phyloP scores from a whole-genome alignment of 805 yeast species.

The Isabelozyma heimii region DNA sequence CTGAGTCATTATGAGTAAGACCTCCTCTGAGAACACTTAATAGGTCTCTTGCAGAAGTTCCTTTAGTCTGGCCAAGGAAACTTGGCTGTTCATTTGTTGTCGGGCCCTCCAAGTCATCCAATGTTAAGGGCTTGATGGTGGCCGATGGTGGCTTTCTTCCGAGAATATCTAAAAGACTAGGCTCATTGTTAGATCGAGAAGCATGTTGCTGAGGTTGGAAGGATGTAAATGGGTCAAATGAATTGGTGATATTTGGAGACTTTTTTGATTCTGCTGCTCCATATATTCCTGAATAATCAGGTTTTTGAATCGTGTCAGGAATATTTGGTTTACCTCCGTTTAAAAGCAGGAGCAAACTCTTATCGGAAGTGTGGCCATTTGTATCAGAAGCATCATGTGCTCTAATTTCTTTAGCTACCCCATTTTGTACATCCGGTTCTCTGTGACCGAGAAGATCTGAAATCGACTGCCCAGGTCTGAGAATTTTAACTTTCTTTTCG shows the following conservation, averaged over 20 bases:
- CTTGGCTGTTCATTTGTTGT: not conserved
- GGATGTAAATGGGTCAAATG: not conserved
- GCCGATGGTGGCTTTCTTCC: conserved; percentile 2
- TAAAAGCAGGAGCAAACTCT: conserved; percentile 19
- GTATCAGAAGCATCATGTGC: no score
- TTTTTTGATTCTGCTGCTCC: not conserved
- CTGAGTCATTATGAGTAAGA: not conserved
- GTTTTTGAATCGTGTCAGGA: not conserved
- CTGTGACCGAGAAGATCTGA: not conserved
- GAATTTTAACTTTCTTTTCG: conserved; percentile 17
- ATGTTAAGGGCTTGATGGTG: conserved; percentile 5
- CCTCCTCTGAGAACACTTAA: conserved; percentile 19
- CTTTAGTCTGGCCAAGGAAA: not conserved
- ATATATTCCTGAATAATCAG: conserved; percentile 3
- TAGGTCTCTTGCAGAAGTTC: conserved; percentile 19
- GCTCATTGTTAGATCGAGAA: not conserved
- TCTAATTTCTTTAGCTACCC: no score
- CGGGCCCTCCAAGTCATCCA: conserved; percentile 5
- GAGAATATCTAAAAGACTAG: conserved; percentile 12
- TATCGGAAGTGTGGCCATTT: conserved; percentile 8
- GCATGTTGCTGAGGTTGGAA: not conserved
- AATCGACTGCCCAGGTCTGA: conserved; percentile 27
- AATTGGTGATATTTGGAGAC: not conserved
- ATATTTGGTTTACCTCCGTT: conserved; percentile 9
- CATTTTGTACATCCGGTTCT: no score